Evolutionary conservation across 2,329 filamentous ascomycete genomes (phyloP).

Genomic region (Hymenoscyphus albidus): DNA sequence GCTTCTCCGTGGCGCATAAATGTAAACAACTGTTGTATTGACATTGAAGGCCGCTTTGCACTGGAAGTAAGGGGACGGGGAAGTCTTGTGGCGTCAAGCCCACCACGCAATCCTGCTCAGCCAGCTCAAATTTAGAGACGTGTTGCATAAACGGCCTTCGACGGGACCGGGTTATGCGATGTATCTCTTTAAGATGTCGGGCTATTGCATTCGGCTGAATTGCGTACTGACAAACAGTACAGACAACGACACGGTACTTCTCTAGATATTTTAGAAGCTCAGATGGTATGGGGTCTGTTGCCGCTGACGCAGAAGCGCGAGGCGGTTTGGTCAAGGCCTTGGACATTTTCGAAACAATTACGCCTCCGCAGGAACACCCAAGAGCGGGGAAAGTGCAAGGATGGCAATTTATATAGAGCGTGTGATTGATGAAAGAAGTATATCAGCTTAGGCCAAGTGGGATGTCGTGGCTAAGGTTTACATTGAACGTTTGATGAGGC

Average conservation of each 20-base stretch:
- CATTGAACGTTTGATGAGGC: neutral
- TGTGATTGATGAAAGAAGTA: neutral
- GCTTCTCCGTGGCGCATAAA: constrained; percentile 34
- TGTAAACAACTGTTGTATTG: constrained; percentile 27
- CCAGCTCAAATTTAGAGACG: constrained; percentile 23
- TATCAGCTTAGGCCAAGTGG: neutral
- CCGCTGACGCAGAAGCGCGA: neutral
- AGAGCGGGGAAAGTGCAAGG: neutral
- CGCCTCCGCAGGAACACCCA: neutral
- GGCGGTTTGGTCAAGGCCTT: neutral
- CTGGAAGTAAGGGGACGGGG: constrained; percentile 30
- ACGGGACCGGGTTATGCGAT: constrained; percentile 20
- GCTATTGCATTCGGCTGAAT: constrained; percentile 26
- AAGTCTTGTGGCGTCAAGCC: constrained; percentile 22
- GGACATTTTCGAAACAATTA: neutral
- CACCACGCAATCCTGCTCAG: constrained; percentile 24
- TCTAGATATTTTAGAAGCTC: constrained; percentile 27
- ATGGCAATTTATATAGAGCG: neutral
- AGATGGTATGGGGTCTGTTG: constrained; percentile 9
- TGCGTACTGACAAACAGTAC: constrained; percentile 27
- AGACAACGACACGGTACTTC: constrained; percentile 25
- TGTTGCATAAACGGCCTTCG: constrained; percentile 24
- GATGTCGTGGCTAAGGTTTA: neutral
- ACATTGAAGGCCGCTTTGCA: constrained; percentile 30
- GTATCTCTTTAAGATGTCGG: constrained; percentile 29